A percentile compares a stretch with the other conserved stretches of the same genome.
Evolutionary conservation across 345 rosid species (phyloP).

Genomic region (Citrus glauca): DNA sequence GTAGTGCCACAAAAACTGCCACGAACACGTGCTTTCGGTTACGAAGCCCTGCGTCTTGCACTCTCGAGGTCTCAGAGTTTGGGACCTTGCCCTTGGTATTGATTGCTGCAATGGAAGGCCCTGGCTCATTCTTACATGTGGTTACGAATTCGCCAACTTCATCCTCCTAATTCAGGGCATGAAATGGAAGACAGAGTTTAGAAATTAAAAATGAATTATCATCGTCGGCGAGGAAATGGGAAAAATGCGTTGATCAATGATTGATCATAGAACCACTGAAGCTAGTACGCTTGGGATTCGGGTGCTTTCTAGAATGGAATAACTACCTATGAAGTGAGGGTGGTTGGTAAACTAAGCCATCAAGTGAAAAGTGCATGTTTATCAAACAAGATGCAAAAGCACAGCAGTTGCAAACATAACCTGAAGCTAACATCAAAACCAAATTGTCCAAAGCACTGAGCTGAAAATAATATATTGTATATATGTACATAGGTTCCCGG

Average conservation of each 20-base stretch:
- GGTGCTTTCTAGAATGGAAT: too few relatives aligned
- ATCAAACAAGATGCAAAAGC: too few relatives aligned
- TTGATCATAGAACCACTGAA: background rate
- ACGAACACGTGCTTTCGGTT: background rate
- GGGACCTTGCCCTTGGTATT: background rate
- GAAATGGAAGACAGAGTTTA: background rate
- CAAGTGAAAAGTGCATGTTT: too few relatives aligned
- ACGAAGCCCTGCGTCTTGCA: background rate
- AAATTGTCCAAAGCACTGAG: background rate
- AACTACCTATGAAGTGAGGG: too few relatives aligned
- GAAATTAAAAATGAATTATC: background rate
- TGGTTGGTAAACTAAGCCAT: too few relatives aligned
- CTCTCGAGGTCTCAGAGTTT: background rate
- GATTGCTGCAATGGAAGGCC: conserved; percentile 4
- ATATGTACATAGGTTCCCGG: background rate
- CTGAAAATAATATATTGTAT: background rate
- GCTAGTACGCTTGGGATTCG: background rate
- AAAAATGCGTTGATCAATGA: background rate
- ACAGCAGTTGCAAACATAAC: too few relatives aligned
- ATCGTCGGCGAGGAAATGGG: background rate
- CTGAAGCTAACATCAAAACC: background rate
- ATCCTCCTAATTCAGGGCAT: conserved; percentile 32
- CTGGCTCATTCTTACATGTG: background rate
- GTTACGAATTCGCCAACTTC: conserved; percentile 12
- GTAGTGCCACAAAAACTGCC: conserved; percentile 20